Conservation (phyloP, 2,329 filamentous ascomycete species). For the Colletotrichum musae region DNA sequence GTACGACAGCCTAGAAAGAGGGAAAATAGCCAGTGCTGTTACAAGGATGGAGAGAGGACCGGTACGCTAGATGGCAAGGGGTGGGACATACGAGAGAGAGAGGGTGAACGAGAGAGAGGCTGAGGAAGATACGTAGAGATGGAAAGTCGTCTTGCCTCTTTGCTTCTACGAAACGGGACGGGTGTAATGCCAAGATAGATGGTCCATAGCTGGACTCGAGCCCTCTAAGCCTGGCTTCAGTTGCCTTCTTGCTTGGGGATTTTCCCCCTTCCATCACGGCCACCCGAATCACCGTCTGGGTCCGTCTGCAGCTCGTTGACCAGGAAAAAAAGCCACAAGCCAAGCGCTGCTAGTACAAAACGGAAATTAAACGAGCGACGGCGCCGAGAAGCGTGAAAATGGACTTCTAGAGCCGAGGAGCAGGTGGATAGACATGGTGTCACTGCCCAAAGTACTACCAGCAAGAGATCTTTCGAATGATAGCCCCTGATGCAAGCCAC, state of each 20-base stretch:
- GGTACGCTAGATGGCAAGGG: conserved; percentile 20
- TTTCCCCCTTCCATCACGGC: not conserved
- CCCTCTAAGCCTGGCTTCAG: conserved; percentile 6
- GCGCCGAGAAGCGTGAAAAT: conserved; percentile 12
- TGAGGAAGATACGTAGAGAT: not conserved
- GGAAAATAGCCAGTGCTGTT: conserved; percentile 24
- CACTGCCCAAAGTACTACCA: not conserved
- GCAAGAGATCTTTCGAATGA: not conserved
- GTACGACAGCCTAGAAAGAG: conserved; percentile 21
- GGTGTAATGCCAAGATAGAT: conserved; percentile 1
- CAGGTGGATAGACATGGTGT: not conserved
- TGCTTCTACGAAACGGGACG: not conserved
- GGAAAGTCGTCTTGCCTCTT: not conserved
- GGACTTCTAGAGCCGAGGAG: not conserved
- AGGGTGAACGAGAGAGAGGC: too few species aligned
- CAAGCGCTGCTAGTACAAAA: conserved; percentile 13
- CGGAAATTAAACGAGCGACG: conserved; percentile 1
- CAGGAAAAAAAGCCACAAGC: conserved; percentile 16
- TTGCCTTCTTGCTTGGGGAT: conserved; percentile 1
- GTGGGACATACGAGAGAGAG: not conserved
- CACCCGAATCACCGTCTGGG: conserved; percentile 3
- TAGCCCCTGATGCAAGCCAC: conserved; percentile 21
- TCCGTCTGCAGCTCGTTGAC: conserved; percentile 20
- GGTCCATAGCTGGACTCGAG: conserved; percentile 3
- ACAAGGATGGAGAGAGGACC: conserved; percentile 22